Evolutionary conservation across 805 yeast species (phyloP).

Genomic region (Saitoella complicata): DNA sequence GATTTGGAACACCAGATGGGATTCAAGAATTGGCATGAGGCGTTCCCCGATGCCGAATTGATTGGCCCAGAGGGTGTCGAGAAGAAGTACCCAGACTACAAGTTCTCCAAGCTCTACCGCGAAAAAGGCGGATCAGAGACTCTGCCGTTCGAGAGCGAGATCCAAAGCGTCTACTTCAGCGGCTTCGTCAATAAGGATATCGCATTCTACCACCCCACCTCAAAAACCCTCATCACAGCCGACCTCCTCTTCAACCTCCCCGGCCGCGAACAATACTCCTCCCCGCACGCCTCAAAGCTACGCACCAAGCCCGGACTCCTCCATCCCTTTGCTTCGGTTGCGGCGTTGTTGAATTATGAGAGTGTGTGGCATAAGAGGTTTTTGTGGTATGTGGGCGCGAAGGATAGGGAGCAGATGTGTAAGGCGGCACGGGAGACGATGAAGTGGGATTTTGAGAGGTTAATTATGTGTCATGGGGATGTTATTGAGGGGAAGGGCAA

Average conservation of each 20-base stretch:
- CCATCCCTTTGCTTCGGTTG: neutral
- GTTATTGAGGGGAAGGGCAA: conserved; percentile 30
- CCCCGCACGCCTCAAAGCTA: neutral
- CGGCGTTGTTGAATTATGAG: neutral
- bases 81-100: conserved; percentile 18
- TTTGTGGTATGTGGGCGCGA: conserved; percentile 1
- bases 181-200: conserved; percentile 44
- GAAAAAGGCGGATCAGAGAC: conserved; percentile 16
- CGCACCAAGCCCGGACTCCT: neutral
- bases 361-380: conserved; percentile 1
- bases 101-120: conserved; percentile 16
- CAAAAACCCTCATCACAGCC: conserved; percentile 39
- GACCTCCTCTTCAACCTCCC: conserved; percentile 48
- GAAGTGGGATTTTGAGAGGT: conserved; percentile 32
- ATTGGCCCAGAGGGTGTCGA: conserved; percentile 33
- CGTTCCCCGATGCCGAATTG: conserved; percentile 34
- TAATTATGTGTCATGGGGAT: conserved; percentile 47
- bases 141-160: conserved; percentile 16
- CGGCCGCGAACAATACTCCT: conserved; percentile 28
- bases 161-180: conserved; percentile 40
- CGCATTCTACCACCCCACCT: conserved; percentile 30
- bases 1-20: conserved; percentile 54
- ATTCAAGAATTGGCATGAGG: conserved; percentile 33
- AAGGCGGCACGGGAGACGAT: conserved; percentile 17
- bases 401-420: conserved; percentile 12